These are phyloP conservation scores for Talaromyces sp. DNA, from an alignment of 2,329 filamentous ascomycete species.

Conservation along the genomic window DNA sequence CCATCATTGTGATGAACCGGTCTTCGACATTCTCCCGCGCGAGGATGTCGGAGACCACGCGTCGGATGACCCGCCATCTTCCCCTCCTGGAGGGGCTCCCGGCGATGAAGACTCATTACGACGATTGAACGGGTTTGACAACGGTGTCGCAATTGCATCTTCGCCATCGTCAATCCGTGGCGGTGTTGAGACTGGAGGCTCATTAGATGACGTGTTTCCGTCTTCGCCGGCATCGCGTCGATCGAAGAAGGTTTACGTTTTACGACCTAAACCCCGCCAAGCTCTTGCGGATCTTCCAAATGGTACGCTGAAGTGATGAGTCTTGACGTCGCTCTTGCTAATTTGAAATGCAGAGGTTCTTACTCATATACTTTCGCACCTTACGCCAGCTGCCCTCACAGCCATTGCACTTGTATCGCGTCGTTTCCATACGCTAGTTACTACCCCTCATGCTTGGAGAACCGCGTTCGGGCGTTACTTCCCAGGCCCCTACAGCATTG, in stretches of 20 bases:
- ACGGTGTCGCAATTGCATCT: conserved; percentile 21
- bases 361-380: conserved; percentile 84
- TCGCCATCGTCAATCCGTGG: conserved; percentile 48
- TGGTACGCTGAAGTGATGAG: conserved; percentile 53
- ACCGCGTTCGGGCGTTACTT: conserved; percentile 91
- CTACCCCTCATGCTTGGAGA: conserved; percentile 88
- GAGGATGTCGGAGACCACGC: conserved; percentile 37
- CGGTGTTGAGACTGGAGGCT: conserved; percentile 34
- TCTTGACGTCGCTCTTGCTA: background rate
- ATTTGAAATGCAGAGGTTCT: conserved; percentile 69
- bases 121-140: conserved; percentile 27
- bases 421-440: conserved; percentile 81
- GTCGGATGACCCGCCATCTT: conserved; percentile 22
- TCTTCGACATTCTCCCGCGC: conserved; percentile 43
- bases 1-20: conserved; percentile 42
- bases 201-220: background rate
- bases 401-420: conserved; percentile 81
- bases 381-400: conserved; percentile 79
- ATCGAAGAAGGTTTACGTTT: conserved; percentile 51
- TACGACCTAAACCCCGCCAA: conserved; percentile 43
- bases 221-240: conserved; percentile 4
- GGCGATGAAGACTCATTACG: conserved; percentile 27
- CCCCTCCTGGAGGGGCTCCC: conserved; percentile 24
- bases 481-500: conserved; percentile 64
- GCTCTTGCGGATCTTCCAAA: conserved; percentile 69